A percentile compares a stretch with the other conserved stretches of the same genome.
Evolutionary conservation across 495 filamentous ascomycete species (phyloP).

Genomic region (Acidiella bohemica): DNA sequence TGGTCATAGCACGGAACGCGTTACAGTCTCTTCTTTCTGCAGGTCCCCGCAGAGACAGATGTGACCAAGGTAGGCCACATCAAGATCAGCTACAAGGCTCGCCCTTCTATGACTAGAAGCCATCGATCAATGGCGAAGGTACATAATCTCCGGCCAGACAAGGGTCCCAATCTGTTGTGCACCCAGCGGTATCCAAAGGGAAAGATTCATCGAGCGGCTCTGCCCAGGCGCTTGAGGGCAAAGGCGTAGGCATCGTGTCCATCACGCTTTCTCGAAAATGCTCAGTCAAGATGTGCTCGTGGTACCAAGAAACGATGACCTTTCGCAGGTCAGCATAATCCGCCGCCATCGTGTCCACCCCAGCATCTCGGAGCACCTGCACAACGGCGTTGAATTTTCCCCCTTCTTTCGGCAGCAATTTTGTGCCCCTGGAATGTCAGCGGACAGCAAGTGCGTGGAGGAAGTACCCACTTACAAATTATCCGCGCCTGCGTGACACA

Average conservation of each 20-base stretch:
- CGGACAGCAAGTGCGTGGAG: neutral
- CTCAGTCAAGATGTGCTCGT: constrained; percentile 3
- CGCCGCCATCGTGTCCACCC: constrained; percentile 1
- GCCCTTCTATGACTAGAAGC: no score
- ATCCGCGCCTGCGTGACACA: constrained; percentile 6
- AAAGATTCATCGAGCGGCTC: no score
- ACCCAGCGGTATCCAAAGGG: no score
- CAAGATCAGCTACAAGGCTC: no score
- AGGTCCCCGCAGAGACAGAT: no score
- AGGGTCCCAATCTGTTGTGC: no score
- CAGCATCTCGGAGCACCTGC: constrained; percentile 1
- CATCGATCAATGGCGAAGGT: no score
- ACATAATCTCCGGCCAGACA: no score
- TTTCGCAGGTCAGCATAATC: constrained; percentile 5
- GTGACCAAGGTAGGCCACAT: no score
- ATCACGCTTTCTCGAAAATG: neutral
- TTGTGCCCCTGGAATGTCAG: neutral
- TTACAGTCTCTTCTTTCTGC: no score
- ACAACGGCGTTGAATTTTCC: constrained; percentile 2
- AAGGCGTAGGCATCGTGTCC: neutral
- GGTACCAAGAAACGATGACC: constrained; percentile 4
- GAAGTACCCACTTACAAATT: neutral
- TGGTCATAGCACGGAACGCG: no score
- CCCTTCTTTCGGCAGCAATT: constrained; percentile 3
- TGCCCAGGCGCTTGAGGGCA: constrained; percentile 4